These are phyloP conservation scores for Salix arbutifolia DNA, from an alignment of 345 rosid species.

Conservation along the genomic window DNA sequence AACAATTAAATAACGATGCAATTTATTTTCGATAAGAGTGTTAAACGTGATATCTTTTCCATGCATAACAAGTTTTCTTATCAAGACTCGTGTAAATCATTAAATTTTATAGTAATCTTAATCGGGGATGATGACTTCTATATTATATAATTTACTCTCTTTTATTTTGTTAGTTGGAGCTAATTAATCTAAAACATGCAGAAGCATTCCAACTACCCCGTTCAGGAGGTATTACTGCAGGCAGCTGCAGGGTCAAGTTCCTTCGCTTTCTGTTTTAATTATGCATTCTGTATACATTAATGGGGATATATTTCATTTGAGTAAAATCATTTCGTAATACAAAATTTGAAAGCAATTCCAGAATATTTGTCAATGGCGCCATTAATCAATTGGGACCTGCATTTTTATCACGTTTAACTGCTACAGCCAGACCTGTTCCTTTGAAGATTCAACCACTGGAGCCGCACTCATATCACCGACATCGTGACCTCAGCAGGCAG, in stretches of 20 bases:
- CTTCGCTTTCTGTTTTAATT: neutral
- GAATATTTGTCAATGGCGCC: neutral
- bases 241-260: neutral
- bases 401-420: neutral
- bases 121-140: too few relatives aligned
- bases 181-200: too few relatives aligned
- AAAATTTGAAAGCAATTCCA: neutral
- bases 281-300: neutral
- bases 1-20: too few relatives aligned
- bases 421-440: neutral
- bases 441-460: neutral
- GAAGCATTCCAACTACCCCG: neutral
- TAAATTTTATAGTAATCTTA: too few relatives aligned
- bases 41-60: too few relatives aligned
- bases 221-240: neutral
- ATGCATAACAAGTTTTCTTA: too few relatives aligned
- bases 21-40: rapidly evolving
- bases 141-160: too few relatives aligned
- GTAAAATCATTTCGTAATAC: neutral
- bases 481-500: too few relatives aligned
- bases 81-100: too few relatives aligned
- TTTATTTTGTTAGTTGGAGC: too few relatives aligned
- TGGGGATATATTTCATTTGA: neutral
- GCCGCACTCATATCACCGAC: neutral
- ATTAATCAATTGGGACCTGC: neutral